Evolutionary conservation across 805 yeast species (phyloP).

Genomic region (Starmerella lactis-condensi): DNA sequence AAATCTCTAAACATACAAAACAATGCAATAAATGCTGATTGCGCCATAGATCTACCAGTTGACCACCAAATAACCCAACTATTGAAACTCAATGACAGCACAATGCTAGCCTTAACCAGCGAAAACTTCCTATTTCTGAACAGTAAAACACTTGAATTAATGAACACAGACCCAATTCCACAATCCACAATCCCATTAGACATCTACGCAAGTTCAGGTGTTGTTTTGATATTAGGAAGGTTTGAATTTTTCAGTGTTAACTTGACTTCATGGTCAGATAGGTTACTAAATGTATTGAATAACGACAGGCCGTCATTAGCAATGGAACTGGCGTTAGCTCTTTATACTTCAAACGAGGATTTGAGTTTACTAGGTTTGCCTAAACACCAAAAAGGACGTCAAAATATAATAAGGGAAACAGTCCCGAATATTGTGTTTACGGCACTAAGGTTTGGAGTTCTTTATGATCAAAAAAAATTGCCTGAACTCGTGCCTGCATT

Average conservation of each 20-base stretch:
- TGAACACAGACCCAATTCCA: too few species aligned
- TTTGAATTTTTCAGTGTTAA: conserved; percentile 40
- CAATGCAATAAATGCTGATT: too few species aligned
- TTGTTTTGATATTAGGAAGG: conserved; percentile 35
- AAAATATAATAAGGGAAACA: conserved; percentile 32
- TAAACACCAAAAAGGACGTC: conserved; percentile 26
- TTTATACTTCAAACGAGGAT: conserved; percentile 33
- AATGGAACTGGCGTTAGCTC: conserved; percentile 34
- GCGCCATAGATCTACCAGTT: too few species aligned
- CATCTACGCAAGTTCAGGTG: conserved; percentile 24
- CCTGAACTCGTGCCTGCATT: conserved; percentile 25
- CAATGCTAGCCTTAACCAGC: too few species aligned
- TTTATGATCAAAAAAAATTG: conserved; percentile 20
- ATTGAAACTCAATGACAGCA: too few species aligned
- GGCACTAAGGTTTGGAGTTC: conserved; percentile 30
- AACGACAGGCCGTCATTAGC: conserved; percentile 37
- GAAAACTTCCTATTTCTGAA: too few species aligned
- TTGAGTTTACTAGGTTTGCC: conserved; percentile 43
- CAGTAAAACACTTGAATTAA: too few species aligned
- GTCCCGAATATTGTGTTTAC: conserved; percentile 40
- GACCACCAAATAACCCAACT: too few species aligned
- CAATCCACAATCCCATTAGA: too few species aligned
- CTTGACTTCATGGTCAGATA: conserved; percentile 53
- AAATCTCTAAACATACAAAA: conserved; percentile 28
- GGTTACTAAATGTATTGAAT: conserved; percentile 31